Evolutionary conservation across 306 rosid genomes (phyloP), one percentile per base, ranked within the genome.

Genomic region (Acacia crassicarpa): DNA sequence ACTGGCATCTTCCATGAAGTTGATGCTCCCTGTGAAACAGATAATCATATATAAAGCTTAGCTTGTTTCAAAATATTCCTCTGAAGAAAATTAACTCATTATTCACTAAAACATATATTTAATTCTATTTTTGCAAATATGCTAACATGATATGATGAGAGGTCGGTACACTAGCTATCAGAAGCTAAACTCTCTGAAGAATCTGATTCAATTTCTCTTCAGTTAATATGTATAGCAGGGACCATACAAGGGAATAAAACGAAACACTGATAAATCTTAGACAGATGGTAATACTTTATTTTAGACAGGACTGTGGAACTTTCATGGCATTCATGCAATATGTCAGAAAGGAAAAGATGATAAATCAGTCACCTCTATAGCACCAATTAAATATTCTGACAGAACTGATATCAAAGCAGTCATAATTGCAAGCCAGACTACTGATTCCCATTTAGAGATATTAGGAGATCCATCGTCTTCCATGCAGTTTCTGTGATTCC

Each of bases 371-470:
- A 92, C 98, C 95, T 94, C 89, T 70, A 92, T 90, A 33, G 96
- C 91, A 61, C 89, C 85, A 76, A 94, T 94, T 75, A 90, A 82
- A 78, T 92, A 91, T 86, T 91, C 94, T 9, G 96, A 92, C 77
- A 94, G 79, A 78, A 92, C 44, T 46, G 98, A 88, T 84, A 92
- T 88, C 88, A 94, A 87, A 72, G 82, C 86, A 17, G 96, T 92
- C 91, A 94, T 81, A 81, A 94, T 88, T 16, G 63, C 85, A 82
- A 94, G 94, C 98, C 97, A 94, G 66, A 90, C 85, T 84, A 92
- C 56, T 61, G 97, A 88, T 85, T 92, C 98, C 94, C 97, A 94
- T 85, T 86, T 92, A 67, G 95, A 89, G 69, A 94, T 92, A 84
- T 92, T 89, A 1, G 98, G 90, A 80, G 83, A 72, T 82, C 91